Evolutionary conservation across 129 eudicot genomes (phyloP).

Genomic region (Sambucus nigra): DNA sequence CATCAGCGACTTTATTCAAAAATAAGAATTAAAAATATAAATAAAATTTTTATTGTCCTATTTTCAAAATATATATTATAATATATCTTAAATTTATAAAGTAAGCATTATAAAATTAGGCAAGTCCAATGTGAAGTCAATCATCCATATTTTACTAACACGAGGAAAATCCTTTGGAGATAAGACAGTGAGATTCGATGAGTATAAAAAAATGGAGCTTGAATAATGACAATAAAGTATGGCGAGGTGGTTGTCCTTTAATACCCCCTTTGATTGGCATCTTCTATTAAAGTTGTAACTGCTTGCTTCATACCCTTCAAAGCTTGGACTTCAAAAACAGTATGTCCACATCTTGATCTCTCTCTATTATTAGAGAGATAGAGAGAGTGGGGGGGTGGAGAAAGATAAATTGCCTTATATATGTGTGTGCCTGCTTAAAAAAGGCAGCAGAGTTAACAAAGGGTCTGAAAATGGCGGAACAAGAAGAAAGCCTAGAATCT

Average conservation of each 20-base stretch:
- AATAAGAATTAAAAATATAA: no score
- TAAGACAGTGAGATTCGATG: neutral
- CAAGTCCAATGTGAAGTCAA: neutral
- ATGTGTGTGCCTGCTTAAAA: no score
- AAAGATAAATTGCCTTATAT: neutral
- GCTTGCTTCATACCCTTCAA: conserved; percentile 5
- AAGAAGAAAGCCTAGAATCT: conserved; percentile 16
- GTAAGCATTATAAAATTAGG: no score
- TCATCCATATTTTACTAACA: neutral
- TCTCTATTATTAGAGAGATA: neutral
- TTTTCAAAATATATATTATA: no score
- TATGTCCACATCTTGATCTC: conserved; percentile 1
- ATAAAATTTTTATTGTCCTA: no score
- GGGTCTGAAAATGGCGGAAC: conserved; percentile 19
- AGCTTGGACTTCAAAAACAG: conserved; percentile 4
- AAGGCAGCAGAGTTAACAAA: no score
- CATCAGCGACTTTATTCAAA: no score
- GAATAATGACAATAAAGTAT: conserved; percentile 15
- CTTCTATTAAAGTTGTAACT: conserved; percentile 2
- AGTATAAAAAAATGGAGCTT: neutral
- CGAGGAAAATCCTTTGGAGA: neutral
- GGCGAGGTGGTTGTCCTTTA: conserved; percentile 29
- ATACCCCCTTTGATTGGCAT: conserved; percentile 10
- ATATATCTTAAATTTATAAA: no score
- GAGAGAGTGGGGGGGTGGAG: neutral